These are phyloP conservation scores for Kernera saxatilis DNA, from an alignment of 345 rosid species.

Conservation along the genomic window DNA sequence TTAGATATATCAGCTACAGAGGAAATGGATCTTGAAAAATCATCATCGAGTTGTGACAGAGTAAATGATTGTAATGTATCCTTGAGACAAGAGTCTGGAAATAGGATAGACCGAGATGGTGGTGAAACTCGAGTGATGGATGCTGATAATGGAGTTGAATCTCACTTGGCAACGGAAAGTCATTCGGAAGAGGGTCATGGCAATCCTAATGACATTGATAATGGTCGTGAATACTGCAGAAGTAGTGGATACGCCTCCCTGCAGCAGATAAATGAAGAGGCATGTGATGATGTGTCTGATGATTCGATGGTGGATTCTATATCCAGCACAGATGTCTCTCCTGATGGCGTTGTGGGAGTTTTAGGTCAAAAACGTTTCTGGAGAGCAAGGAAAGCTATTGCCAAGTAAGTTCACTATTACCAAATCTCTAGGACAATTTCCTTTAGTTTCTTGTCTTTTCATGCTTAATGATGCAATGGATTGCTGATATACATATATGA, in stretches of 20 bases:
- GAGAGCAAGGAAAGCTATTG: constrained; percentile 88
- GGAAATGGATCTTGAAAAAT: constrained; percentile 21
- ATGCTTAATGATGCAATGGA: not conserved
- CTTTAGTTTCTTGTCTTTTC: not conserved
- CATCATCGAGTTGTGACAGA: constrained; percentile 26
- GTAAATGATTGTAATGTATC: constrained; percentile 28
- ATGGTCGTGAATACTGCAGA: constrained; percentile 25
- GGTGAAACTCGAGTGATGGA: constrained; percentile 11
- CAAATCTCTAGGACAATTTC: not conserved
- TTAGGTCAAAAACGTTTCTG: constrained; percentile 89
- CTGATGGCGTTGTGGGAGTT: constrained; percentile 82
- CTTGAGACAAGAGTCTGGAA: constrained; percentile 32
- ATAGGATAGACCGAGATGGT: constrained; percentile 22
- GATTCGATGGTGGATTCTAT: constrained; percentile 63
- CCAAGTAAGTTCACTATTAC: constrained; percentile 55
- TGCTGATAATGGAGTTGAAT: constrained; percentile 28
- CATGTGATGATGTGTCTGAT: constrained; percentile 48
- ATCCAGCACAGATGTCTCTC: constrained; percentile 52
- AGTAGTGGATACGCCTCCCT: constrained; percentile 27
- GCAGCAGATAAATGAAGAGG: constrained; percentile 41
- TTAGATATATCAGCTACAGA: constrained; percentile 12
- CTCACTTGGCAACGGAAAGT: constrained; percentile 24
- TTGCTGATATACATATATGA: not conserved
- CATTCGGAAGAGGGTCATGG: constrained; percentile 29
- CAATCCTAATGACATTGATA: constrained; percentile 33